Evolutionary conservation across 2,329 filamentous ascomycete genomes (phyloP).

Genomic region (Scytalidium sp.): DNA sequence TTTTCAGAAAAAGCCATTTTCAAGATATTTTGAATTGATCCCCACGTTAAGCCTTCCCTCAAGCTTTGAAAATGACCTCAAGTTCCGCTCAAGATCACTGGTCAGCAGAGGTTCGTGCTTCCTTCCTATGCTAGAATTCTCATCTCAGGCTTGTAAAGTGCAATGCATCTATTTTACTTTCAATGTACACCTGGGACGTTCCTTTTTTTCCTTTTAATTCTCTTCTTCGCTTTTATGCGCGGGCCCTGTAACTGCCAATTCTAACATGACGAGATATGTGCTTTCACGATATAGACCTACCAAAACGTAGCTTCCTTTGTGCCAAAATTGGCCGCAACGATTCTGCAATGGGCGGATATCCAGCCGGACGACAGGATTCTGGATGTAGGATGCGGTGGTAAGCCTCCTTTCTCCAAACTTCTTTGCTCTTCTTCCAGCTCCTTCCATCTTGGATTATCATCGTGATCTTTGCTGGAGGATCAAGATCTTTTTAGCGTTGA

Average conservation of each 20-base stretch:
- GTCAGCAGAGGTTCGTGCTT: constrained; percentile 32
- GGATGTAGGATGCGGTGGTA: constrained; percentile 63
- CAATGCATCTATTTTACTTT: too few relatives aligned
- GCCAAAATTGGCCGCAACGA: constrained; percentile 56
- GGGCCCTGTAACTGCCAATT: too few relatives aligned
- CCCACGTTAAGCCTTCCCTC: too few relatives aligned
- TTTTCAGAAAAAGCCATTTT: too few relatives aligned
- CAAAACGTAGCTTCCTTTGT: constrained; percentile 61
- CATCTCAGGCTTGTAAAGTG: too few relatives aligned
- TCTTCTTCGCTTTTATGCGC: too few relatives aligned
- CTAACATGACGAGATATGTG: constrained; percentile 1
- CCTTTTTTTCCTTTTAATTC: too few relatives aligned
- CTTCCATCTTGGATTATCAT: not conserved
- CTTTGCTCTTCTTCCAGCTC: not conserved
- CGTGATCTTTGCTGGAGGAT: not conserved
- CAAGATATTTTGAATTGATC: too few relatives aligned
- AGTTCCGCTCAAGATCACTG: constrained; percentile 30
- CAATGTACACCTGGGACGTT: too few relatives aligned
- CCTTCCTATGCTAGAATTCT: too few relatives aligned
- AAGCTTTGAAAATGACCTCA: too few relatives aligned
- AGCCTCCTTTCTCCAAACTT: constrained; percentile 11
- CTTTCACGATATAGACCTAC: constrained; percentile 38
- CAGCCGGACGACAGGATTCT: constrained; percentile 56
- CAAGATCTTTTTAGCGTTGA: too few relatives aligned
- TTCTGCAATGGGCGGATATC: constrained; percentile 56